Evolutionary conservation across 805 yeast species (phyloP).

Genomic region (Ogataea paradorogensis): DNA sequence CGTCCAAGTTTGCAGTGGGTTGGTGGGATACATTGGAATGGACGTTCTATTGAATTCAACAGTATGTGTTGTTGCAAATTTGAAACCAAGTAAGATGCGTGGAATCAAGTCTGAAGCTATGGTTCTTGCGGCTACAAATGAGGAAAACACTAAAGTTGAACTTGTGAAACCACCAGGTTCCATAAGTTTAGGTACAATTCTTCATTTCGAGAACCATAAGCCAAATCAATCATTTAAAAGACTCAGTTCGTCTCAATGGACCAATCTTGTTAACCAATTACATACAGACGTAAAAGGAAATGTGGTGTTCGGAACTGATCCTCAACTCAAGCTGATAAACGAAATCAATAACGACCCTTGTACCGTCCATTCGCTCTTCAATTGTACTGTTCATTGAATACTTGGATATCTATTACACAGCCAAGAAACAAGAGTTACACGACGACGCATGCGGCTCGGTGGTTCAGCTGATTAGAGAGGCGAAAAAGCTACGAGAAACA

Average conservation of each 20-base stretch:
- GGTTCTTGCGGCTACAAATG: conserved; percentile 54
- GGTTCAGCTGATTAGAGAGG: not conserved
- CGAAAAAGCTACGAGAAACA: not conserved
- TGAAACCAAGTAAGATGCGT: conserved; percentile 61
- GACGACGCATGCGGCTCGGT: conserved; percentile 3
- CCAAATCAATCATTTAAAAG: conserved; percentile 20
- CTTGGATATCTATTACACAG: conserved; percentile 1
- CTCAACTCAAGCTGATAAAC: conserved; percentile 5
- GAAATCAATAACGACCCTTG: conserved; percentile 12
- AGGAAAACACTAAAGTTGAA: conserved; percentile 36
- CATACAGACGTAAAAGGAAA: conserved; percentile 32
- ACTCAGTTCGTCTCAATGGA: conserved; percentile 37
- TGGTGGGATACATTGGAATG: conserved; percentile 43
- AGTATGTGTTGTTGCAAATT: conserved; percentile 55
- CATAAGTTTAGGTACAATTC: conserved; percentile 37
- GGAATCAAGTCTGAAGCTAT: conserved; percentile 63
- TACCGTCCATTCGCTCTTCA: conserved; percentile 13
- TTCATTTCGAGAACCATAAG: conserved; percentile 37
- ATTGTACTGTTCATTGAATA: conserved; percentile 9
- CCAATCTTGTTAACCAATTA: conserved; percentile 30
- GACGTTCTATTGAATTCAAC: conserved; percentile 37
- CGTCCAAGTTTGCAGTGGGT: conserved; percentile 56
- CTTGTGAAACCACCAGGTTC: conserved; percentile 44
- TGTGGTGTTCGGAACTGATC: conserved; percentile 27
- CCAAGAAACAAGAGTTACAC: not conserved